Evolutionary conservation across 2,329 filamentous ascomycete genomes (phyloP).

Genomic region (Aspergillus sp.): DNA sequence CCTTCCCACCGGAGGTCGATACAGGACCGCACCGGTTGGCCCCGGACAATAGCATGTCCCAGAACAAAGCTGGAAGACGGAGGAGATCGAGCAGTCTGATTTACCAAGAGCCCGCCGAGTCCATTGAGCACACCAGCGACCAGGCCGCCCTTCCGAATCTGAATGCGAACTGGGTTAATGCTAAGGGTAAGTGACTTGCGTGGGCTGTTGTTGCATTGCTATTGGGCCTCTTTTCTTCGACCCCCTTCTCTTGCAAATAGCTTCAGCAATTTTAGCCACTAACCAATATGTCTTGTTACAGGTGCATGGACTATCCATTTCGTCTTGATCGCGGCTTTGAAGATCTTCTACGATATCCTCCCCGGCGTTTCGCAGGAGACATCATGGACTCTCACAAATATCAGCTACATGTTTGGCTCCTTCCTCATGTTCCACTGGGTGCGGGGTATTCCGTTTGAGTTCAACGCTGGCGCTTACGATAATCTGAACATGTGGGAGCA

Average conservation of each 20-base stretch:
- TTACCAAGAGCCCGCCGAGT: conserved; percentile 95
- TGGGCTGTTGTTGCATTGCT: conserved; percentile 6
- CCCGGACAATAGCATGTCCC: conserved; percentile 60
- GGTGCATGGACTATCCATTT: conserved; percentile 98
- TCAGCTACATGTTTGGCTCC: conserved; percentile 97
- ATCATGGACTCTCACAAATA: conserved; percentile 98
- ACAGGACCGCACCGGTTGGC: conserved; percentile 58
- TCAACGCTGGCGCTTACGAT: conserved; percentile 97
- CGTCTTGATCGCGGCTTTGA: conserved; percentile 84
- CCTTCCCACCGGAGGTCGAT: conserved; percentile 82
- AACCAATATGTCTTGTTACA: conserved; percentile 40
- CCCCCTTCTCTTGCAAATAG: neutral
- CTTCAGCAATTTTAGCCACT: conserved; percentile 8
- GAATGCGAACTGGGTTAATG: conserved; percentile 98
- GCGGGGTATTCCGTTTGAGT: conserved; percentile 95
- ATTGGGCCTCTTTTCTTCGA: neutral
- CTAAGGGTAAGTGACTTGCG: conserved; percentile 72
- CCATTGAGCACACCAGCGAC: conserved; percentile 95
- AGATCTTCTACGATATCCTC: conserved; percentile 96
- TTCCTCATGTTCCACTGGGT: conserved; percentile 99
- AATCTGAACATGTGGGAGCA: conserved; percentile 99
- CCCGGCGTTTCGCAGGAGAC: conserved; percentile 96
- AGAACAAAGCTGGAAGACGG: conserved; percentile 71
- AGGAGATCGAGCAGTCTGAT: conserved; percentile 97
- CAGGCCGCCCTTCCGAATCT: conserved; percentile 92